Evolutionary conservation across 331 rosid genomes (phyloP).

Genomic region (Quercus lobata): DNA sequence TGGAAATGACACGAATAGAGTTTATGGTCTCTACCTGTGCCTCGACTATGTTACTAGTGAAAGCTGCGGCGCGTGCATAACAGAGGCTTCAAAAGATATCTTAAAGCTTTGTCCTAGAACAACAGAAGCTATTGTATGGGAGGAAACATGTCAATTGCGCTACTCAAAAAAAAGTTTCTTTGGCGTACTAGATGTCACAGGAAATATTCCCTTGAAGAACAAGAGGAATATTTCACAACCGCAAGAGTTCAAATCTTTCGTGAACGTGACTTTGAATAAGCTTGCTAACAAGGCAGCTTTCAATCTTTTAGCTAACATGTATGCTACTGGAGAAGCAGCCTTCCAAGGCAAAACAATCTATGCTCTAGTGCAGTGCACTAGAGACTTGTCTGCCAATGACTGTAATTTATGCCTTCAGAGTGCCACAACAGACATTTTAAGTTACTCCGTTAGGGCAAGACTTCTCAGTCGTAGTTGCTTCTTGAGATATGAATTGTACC

Average conservation of each 20-base stretch:
- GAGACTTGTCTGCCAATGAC: constrained; percentile 43
- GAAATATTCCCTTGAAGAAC: constrained; percentile 30
- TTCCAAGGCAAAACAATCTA: constrained; percentile 33
- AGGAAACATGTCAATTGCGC: constrained; percentile 46
- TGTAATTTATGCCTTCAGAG: constrained; percentile 45
- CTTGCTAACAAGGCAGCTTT: constrained; percentile 32
- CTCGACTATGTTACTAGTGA: not conserved
- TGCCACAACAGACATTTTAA: constrained; percentile 22
- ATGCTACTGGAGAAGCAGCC: constrained; percentile 34
- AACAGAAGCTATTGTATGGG: constrained; percentile 48
- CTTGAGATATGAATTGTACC: constrained; percentile 51
- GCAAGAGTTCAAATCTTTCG: constrained; percentile 16
- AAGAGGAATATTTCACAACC: constrained; percentile 28
- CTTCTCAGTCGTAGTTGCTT: constrained; percentile 54
- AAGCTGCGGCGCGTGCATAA: constrained; percentile 37
- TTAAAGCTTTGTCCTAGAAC: constrained; percentile 34
- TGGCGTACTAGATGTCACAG: constrained; percentile 30
- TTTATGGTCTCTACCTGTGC: constrained; percentile 6
- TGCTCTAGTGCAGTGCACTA: constrained; percentile 60
- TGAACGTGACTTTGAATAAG: constrained; percentile 34
- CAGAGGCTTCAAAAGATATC: constrained; percentile 24
- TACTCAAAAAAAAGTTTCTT: constrained; percentile 40
- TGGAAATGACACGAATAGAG: constrained; percentile 28
- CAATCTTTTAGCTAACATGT: constrained; percentile 28
- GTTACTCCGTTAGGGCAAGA: constrained; percentile 50